Evolutionary conservation across 495 filamentous ascomycete species (phyloP).

Genomic region (Trichoderma parareesei): DNA sequence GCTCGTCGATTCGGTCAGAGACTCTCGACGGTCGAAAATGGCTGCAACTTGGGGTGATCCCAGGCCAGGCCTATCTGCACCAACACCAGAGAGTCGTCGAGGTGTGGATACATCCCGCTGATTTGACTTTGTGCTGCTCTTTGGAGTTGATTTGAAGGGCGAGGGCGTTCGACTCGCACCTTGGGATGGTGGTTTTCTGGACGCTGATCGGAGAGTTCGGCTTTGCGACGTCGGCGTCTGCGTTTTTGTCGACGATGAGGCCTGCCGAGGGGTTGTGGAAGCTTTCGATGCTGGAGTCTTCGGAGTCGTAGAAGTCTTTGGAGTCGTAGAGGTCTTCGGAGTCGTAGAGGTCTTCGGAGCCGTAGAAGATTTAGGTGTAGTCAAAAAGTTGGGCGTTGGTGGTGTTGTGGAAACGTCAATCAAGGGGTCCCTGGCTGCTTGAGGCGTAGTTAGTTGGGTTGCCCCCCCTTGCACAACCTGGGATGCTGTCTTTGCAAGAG

Average conservation of each 20-base stretch:
- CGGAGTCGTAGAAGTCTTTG: not conserved
- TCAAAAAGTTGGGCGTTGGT: not conserved
- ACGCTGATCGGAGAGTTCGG: not conserved
- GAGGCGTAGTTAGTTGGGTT: not conserved
- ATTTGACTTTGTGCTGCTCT: not conserved
- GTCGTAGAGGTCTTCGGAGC: not conserved
- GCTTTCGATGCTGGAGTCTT: not conserved
- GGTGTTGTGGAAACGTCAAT: not conserved
- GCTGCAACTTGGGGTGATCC: slow-evolving; percentile 71
- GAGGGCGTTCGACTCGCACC: not conserved
- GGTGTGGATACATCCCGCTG: not conserved
- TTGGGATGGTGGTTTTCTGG: not conserved
- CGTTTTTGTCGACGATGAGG: not conserved
- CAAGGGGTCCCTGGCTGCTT: not conserved
- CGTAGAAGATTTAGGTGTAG: not conserved
- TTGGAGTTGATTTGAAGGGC: not conserved
- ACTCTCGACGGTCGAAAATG: slow-evolving; percentile 62
- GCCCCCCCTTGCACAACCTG: not conserved
- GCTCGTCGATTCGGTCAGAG: slow-evolving; percentile 57
- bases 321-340: not conserved
- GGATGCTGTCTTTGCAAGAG: not conserved
- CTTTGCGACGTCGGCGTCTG: not conserved
- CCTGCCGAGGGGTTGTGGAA: not conserved
- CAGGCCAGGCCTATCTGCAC: slow-evolving; percentile 65
- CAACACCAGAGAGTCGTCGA: slow-evolving; percentile 57